Conservation (phyloP, 164 flowering plant species). For the Piper betle region DNA sequence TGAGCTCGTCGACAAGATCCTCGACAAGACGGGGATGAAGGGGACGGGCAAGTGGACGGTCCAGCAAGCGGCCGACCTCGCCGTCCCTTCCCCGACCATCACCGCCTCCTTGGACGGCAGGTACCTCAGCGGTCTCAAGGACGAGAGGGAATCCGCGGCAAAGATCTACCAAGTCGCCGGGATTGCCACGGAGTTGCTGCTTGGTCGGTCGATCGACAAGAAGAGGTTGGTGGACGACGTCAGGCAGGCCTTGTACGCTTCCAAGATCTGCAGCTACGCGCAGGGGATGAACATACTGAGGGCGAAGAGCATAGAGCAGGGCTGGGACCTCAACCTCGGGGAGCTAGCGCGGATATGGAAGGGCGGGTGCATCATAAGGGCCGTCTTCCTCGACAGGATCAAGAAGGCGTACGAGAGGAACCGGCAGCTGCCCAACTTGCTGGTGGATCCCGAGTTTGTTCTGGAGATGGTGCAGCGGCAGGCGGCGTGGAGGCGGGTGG, state of each 20-base stretch:
- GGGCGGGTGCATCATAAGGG: conserved; percentile 37
- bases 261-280: conserved; percentile 36
- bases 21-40: conserved; percentile 42
- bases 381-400: conserved; percentile 33
- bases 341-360: conserved; percentile 13
- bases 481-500: conserved; percentile 29
- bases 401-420: conserved; percentile 36
- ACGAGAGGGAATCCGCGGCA: conserved; percentile 29
- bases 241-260: conserved; percentile 34
- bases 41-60: conserved; percentile 47
- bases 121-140: conserved; percentile 37
- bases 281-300: conserved; percentile 39
- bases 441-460: conserved; percentile 35
- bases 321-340: conserved; percentile 22
- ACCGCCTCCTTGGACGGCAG: background rate
- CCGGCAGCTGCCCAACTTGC: conserved; percentile 23
- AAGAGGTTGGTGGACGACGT: conserved; percentile 35
- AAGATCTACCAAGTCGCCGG: conserved; percentile 21
- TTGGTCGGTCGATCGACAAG: conserved; percentile 18
- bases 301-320: conserved; percentile 33
- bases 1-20: conserved; percentile 32
- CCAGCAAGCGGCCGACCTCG: conserved; percentile 40
- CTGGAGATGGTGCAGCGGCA: conserved; percentile 27
- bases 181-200: conserved; percentile 11
- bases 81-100: conserved; percentile 2